Conservation (phyloP, 495 filamentous ascomycete genomes). For the Aspergillus steynii region DNA sequence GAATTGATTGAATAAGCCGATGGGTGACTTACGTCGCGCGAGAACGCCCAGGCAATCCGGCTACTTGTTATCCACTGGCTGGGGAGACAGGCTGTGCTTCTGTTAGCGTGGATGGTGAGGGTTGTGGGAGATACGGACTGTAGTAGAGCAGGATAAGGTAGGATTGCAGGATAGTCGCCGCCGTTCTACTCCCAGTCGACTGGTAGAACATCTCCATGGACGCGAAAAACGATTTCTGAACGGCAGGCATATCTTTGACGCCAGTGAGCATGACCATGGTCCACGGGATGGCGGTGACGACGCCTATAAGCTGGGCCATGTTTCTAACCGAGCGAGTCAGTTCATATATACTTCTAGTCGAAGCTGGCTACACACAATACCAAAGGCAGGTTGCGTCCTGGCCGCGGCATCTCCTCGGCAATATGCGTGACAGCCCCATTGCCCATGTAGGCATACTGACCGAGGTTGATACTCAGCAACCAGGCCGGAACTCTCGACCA, state of each 20-base stretch:
- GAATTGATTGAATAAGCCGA: neutral
- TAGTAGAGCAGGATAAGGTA: conserved; percentile 34
- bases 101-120: neutral
- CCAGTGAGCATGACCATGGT: conserved; percentile 29
- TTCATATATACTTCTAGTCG: neutral
- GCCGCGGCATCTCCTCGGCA: conserved; percentile 31
- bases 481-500: conserved; percentile 25
- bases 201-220: conserved; percentile 34
- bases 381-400: conserved; percentile 24
- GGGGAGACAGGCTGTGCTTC: conserved; percentile 12
- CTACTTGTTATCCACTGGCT: conserved; percentile 24
- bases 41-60: conserved; percentile 26
- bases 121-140: conserved; percentile 19
- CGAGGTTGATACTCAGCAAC: conserved; percentile 26
- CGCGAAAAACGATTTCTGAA: conserved; percentile 26
- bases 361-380: conserved; percentile 22
- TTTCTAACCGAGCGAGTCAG: conserved; percentile 12
- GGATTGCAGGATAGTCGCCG: conserved; percentile 25
- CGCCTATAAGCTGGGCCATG: conserved; percentile 25
- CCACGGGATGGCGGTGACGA: conserved; percentile 31
- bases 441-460: conserved; percentile 17
- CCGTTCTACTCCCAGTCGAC: conserved; percentile 27
- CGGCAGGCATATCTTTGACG: conserved; percentile 32
- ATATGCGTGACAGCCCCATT: conserved; percentile 30
- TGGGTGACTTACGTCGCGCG: conserved; percentile 22